phyloP scores from a whole-genome alignment of 768 basidiomycete genomes.

The Dioszegia hungarica region DNA sequence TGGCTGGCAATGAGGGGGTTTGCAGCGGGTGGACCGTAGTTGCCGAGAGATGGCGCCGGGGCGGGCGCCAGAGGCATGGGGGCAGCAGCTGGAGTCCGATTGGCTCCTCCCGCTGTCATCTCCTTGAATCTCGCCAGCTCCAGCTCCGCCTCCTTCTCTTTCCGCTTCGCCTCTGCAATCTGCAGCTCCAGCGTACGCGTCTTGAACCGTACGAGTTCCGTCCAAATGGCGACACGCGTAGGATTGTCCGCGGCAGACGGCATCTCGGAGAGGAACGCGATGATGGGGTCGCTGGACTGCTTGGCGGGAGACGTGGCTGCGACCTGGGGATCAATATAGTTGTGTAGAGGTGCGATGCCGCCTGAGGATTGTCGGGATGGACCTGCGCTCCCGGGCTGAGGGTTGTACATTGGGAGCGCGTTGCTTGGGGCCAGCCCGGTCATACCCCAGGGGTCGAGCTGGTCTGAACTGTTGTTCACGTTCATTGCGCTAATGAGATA shows the following conservation, averaged over 20 bases:
- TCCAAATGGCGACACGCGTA: constrained; percentile 26
- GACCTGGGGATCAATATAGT: background rate
- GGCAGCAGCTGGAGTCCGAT: background rate
- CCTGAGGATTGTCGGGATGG: background rate
- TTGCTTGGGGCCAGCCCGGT: too few relatives aligned
- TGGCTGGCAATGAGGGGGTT: background rate
- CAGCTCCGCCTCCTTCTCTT: constrained; percentile 42
- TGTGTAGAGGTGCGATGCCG: background rate
- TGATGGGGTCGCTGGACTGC: constrained; percentile 7
- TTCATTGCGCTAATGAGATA: too few relatives aligned
- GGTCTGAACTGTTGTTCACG: too few relatives aligned
- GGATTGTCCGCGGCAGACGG: constrained; percentile 29
- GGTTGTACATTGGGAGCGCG: background rate
- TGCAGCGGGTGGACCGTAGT: background rate
- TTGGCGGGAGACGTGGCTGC: background rate
- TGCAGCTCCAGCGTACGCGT: constrained; percentile 36
- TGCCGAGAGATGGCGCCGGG: background rate
- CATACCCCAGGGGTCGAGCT: too few relatives aligned
- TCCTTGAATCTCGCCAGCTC: constrained; percentile 31
- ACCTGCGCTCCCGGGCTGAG: background rate
- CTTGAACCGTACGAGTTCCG: constrained; percentile 32
- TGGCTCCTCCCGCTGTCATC: constrained; percentile 1
- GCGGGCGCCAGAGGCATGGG: background rate
- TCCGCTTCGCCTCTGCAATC: constrained; percentile 42
- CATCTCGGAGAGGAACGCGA: constrained; percentile 29